These are phyloP conservation scores for Kingdonia uniflora DNA, from an alignment of 164 flowering plant genomes.

Conservation along the genomic window DNA sequence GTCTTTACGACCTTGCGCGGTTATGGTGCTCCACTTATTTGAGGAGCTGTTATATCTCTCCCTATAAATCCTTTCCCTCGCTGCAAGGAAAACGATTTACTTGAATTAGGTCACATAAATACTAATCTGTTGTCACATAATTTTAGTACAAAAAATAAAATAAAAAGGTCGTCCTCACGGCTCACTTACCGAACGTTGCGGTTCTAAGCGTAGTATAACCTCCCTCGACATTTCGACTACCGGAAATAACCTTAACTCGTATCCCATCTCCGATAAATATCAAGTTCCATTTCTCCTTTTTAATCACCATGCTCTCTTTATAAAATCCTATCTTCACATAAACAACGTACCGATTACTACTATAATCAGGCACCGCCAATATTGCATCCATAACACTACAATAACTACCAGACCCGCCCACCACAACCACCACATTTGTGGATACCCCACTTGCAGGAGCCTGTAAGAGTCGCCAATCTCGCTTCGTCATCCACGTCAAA, in stretches of 20 bases:
- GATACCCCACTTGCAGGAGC: not conserved
- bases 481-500: not conserved
- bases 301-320: not conserved
- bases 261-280: conserved; percentile 1
- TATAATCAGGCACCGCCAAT: not conserved
- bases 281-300: not conserved
- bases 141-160: too few relatives aligned
- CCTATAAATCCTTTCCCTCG: too few relatives aligned
- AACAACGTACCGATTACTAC: not conserved
- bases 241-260: not conserved
- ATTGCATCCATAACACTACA: not conserved
- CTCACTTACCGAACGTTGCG: not conserved
- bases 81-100: too few relatives aligned
- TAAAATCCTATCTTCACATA: not conserved
- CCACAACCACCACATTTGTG: not conserved
- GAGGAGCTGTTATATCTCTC: too few relatives aligned
- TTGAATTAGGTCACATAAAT: too few relatives aligned
- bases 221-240: not conserved
- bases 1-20: too few relatives aligned
- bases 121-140: too few relatives aligned
- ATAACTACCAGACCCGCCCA: not conserved
- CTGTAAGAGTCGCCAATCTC: not conserved
- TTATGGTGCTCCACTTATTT: too few relatives aligned
- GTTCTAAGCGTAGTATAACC: not conserved
- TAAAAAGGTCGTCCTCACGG: too few relatives aligned